Percentiles rank a stretch among this genome's conserved stretches.
phyloP scores from a whole-genome alignment of 805 yeast species.

The Yarrowia divulgata region DNA sequence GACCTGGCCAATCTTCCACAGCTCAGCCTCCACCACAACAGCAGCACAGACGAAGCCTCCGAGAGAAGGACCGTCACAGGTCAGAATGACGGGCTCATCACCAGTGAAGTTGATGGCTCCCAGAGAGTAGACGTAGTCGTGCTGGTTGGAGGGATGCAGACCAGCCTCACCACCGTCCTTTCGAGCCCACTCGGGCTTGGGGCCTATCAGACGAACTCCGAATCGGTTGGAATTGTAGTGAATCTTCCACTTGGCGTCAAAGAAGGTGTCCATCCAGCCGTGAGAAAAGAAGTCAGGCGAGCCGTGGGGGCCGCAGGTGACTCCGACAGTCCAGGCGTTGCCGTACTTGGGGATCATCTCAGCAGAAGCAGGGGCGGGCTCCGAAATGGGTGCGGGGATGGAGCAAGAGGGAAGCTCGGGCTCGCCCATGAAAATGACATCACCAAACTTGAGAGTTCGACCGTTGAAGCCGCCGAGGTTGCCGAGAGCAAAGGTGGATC shows the following conservation, averaged over 20 bases:
- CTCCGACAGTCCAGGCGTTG: conserved; percentile 81
- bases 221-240: conserved; percentile 97
- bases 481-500: conserved; percentile 95
- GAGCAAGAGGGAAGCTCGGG: conserved; percentile 71
- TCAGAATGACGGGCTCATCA: conserved; percentile 95
- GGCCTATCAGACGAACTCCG: conserved; percentile 93
- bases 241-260: conserved; percentile 84
- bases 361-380: conserved; percentile 65
- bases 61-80: conserved; percentile 96
- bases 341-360: conserved; percentile 62
- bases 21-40: conserved; percentile 92
- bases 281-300: conserved; percentile 90
- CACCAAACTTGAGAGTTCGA: conserved; percentile 88
- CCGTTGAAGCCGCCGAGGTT: conserved; percentile 93
- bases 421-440: conserved; percentile 85
- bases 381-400: conserved; percentile 73
- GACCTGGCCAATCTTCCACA: conserved; percentile 98
- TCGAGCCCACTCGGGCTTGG: conserved; percentile 97
- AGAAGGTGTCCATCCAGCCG: conserved; percentile 79
- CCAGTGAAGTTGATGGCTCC: conserved; percentile 99
- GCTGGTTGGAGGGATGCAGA: conserved; percentile 97
- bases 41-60: conserved; percentile 98
- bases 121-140: conserved; percentile 93
- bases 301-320: conserved; percentile 97
- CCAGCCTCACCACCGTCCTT: conserved; percentile 98